Evolutionary conservation across 1,284 basidiomycete genomes (phyloP).

Genomic region (Moniliophthora roreri): DNA sequence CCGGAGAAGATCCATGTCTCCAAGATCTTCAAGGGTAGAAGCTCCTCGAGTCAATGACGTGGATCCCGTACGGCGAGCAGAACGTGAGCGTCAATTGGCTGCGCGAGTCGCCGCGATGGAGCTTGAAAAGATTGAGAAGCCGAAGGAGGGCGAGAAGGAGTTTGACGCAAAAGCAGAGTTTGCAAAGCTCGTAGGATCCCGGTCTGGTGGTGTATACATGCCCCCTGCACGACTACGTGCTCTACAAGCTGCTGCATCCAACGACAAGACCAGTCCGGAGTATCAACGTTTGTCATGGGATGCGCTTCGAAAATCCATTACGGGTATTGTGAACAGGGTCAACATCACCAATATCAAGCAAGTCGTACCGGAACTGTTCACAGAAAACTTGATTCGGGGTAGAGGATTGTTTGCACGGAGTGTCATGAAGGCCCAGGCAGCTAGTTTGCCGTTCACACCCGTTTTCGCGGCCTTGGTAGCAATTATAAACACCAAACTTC

Average conservation of each 20-base stretch:
- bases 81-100: conserved; percentile 78
- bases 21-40: conserved; percentile 35
- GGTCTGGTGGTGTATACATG: conserved; percentile 95
- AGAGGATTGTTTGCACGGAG: conserved; percentile 89
- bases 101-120: conserved; percentile 73
- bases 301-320: conserved; percentile 95
- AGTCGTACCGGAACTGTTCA: conserved; percentile 91
- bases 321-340: conserved; percentile 99
- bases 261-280: conserved; percentile 88
- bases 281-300: conserved; percentile 98
- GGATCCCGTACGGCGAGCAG: conserved; percentile 74
- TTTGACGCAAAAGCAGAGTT: conserved; percentile 79
- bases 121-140: conserved; percentile 58
- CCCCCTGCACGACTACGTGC: conserved; percentile 92
- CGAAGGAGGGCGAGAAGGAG: conserved; percentile 46
- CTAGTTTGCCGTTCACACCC: conserved; percentile 96
- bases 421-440: conserved; percentile 96
- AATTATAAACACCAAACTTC: conserved; percentile 97
- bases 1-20: conserved; percentile 63
- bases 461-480: conserved; percentile 94
- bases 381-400: conserved; percentile 90
- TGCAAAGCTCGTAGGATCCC: conserved; percentile 73
- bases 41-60: conserved; percentile 67
- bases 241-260: conserved; percentile 82
- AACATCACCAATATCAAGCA: conserved; percentile 96